Evolutionary conservation across 192 early-diverging fungal species (phyloP).

Genomic region (Kappamyces sp.): DNA sequence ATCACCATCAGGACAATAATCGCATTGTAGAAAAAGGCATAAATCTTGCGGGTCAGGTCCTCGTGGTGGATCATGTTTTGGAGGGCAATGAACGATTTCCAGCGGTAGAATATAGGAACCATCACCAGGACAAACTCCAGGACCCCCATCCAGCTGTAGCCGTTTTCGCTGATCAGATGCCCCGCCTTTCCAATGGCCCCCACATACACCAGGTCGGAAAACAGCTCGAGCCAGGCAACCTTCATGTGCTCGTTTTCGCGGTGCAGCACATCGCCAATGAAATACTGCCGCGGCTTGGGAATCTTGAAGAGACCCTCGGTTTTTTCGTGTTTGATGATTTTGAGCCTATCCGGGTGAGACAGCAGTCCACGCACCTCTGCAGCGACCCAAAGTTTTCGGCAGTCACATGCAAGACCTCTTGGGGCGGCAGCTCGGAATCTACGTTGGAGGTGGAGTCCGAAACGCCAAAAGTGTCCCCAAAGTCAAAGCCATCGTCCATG

Average conservation of each 20-base stretch:
- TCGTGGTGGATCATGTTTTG: too few species aligned
- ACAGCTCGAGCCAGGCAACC: slow-evolving; percentile 20
- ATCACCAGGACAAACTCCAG: slow-evolving; percentile 5
- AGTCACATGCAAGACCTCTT: slow-evolving; percentile 12
- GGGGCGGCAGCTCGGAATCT: too few species aligned
- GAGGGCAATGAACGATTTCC: too few species aligned
- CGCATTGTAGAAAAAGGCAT: slow-evolving; percentile 8
- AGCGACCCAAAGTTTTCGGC: slow-evolving; percentile 8
- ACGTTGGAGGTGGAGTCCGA: too few species aligned
- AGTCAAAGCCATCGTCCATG: not conserved
- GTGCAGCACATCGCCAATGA: slow-evolving; percentile 16
- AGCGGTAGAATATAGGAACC: too few species aligned
- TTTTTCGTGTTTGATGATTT: slow-evolving; percentile 7
- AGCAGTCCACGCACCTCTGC: too few species aligned
- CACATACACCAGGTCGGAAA: slow-evolving; percentile 24
- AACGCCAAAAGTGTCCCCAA: slow-evolving; percentile 5
- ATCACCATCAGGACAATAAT: slow-evolving; percentile 2
- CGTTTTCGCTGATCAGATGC: not conserved
- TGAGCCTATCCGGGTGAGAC: slow-evolving; percentile 6
- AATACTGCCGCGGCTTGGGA: slow-evolving; percentile 21
- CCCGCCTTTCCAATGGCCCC: slow-evolving; percentile 16
- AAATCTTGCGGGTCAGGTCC: not conserved
- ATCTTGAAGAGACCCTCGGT: slow-evolving; percentile 6
- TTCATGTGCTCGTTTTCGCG: slow-evolving; percentile 14
- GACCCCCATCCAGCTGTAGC: slow-evolving; percentile 11